A percentile compares a stretch with the other conserved stretches of the same genome.
Evolutionary conservation across 164 flowering plant genomes (phyloP).

Genomic region (Tetracentron sinense): DNA sequence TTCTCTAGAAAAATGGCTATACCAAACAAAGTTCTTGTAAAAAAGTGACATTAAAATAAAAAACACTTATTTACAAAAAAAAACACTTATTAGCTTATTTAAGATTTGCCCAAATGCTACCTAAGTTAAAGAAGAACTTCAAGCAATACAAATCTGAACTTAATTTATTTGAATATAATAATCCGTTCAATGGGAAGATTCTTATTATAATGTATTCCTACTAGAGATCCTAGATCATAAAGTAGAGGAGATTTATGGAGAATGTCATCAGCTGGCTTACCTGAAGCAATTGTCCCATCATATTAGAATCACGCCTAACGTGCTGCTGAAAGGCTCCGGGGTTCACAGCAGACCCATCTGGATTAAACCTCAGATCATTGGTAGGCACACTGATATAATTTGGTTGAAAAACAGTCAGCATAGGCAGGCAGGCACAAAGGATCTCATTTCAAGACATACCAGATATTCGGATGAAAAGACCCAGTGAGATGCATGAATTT

Average conservation of each 20-base stretch:
- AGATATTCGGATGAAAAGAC: neutral
- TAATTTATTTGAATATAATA: too few species aligned
- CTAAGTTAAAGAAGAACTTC: too few species aligned
- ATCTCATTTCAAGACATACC: neutral
- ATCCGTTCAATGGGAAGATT: too few species aligned
- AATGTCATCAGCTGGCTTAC: slow-evolving; percentile 25
- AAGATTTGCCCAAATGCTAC: too few species aligned
- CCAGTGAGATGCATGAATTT: neutral
- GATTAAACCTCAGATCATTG: slow-evolving; percentile 51
- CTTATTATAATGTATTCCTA: too few species aligned
- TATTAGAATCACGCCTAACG: slow-evolving; percentile 58
- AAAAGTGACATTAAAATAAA: too few species aligned
- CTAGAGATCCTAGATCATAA: neutral
- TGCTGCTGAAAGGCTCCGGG: slow-evolving; percentile 90
- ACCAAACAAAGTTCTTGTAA: too few species aligned
- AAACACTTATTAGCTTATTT: too few species aligned
- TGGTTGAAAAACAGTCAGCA: neutral
- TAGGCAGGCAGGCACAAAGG: neutral
- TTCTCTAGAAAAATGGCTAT: too few species aligned
- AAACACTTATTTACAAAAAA: too few species aligned
- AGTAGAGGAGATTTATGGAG: neutral
- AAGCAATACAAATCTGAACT: too few species aligned
- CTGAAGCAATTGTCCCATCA: slow-evolving; percentile 83
- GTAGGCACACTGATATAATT: slow-evolving; percentile 47
- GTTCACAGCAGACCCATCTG: slow-evolving; percentile 93